Base-by-base conservation (phyloP, 345 rosid species). In the Euphorbia pulcherrima region DNA sequence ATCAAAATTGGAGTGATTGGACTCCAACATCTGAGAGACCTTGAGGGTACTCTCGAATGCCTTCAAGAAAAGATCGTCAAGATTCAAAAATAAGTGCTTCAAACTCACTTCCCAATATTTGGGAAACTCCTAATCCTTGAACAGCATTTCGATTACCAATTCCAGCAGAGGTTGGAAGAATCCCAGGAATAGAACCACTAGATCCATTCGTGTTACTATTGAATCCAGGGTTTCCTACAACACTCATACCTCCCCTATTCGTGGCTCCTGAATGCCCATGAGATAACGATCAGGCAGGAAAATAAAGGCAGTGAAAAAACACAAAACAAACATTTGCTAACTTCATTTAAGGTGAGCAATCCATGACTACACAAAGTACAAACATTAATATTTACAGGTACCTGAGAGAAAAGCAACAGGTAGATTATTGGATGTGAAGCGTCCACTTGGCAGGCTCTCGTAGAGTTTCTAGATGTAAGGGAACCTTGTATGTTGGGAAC, bases 361-460 rank as follows among this genome's bases (percentile, higher is more conserved):
- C 21, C 2, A 50, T 2, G 16, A 44, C 16, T 6, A 44, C 11
- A 44, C 16, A 68, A 26, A 62, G 53, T 33, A 61, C n/a, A 66
- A n/a, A 35, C n/a, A n/a, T n/a, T n/a, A n/a, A n/a, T n/a, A n/a
- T n/a, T n/a, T n/a, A n/a, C n/a, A n/a, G n/a, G n/a, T 79, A 95
- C 97, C 99, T 95, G 97, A 30, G 99, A 86, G 50, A 92, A n/a
- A 89, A 72, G 89, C 92, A 51, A 84, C 92, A 33, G 97, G 97
- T 13, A 95, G 85, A 77, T 87, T 95, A 76, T 83, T 95, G 64
- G 96, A 81, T 47, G 90, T 82, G 82, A 92, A 92, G 68, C 97
- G 80, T 73, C 97, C 99, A 79, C 85, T 79, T 64, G 97, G 82
- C 77, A 92, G 90, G 77, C 88, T 87, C 65, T 72, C 60, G 89